A percentile compares a stretch with the other conserved stretches of the same genome.
Evolutionary conservation across 805 yeast species (phyloP).

Genomic region (Maudiozyma serrabonitensis): DNA sequence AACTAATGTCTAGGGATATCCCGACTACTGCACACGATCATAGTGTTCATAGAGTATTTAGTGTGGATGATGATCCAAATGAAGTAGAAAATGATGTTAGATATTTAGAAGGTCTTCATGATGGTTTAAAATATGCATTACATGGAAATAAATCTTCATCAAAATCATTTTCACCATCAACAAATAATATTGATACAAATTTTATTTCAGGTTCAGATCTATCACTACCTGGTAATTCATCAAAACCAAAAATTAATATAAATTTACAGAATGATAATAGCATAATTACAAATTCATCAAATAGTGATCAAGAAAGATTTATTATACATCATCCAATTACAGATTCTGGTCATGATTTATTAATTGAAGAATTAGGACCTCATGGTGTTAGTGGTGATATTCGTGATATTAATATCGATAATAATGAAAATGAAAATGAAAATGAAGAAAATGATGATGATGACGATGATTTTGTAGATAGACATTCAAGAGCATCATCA

Average conservation of each 20-base stretch:
- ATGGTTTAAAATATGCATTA: conserved; percentile 48
- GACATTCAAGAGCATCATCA: conserved; percentile 32
- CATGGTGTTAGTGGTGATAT: background rate
- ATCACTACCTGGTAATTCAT: background rate
- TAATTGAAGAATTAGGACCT: conserved; percentile 8
- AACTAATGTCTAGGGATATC: background rate
- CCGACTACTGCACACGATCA: conserved; percentile 9
- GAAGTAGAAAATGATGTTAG: conserved; percentile 57
- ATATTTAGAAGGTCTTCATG: conserved; percentile 64
- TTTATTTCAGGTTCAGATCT: background rate
- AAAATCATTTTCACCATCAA: background rate
- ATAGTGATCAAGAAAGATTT: conserved; percentile 5
- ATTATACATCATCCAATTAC: conserved; percentile 11
- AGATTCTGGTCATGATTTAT: conserved; percentile 7
- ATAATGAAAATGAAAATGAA: conserved; percentile 17
- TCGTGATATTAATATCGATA: conserved; percentile 2
- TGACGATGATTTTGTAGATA: background rate
- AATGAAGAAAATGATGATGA: conserved; percentile 30
- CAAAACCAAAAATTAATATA: too few relatives aligned
- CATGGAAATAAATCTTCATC: conserved; percentile 7
- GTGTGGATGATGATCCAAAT: conserved; percentile 75
- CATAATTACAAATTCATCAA: background rate
- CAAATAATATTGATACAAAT: background rate
- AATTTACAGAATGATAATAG: background rate
- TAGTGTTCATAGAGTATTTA: conserved; percentile 37